Evolutionary conservation across 257 asterid genomes (phyloP), one percentile per base, ranked within the genome.

Genomic region (Asclepias syriaca): DNA sequence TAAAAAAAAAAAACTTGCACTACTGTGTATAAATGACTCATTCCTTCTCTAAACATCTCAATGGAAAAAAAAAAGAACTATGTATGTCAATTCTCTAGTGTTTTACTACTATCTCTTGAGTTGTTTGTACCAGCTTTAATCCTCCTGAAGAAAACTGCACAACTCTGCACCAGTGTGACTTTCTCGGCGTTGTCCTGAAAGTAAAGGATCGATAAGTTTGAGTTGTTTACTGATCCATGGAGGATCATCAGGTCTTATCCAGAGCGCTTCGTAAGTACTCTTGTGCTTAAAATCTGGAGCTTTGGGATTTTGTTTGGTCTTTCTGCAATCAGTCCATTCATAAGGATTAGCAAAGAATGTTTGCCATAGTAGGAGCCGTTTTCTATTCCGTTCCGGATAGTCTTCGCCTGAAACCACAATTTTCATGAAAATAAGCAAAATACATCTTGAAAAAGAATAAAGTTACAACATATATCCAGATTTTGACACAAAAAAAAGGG

Each of bases 221-320:
- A 94, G 94, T 68, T 94, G 96, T 71, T 82, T 66, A 72, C 55
- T 82, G 77, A 94, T 75, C 99, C 97, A 91, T 34, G 96, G 93
- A 48, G 99, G 99, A 83, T 94, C 97, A 22, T 9, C 58, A 34
- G 21, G 72, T 0, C 0, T 3, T 49, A 91, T 85, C 96, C 96
- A 91, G 55, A 91, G 96, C n/a, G 65, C 84, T 85, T 94, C 99
- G 72, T 84, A 86, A 1, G 96, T 87, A 80, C 81, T 86, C 80
- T 81, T 87, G 84, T 94, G 89, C 81, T 77, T 87, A 73, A 94
- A 91, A 79, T 94, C 97, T 1, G 99, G 97, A 6, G 2, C 4
- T 3, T 64, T 75, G 16, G 86, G 85, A 61, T 76, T 74, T 64
- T 1, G 21, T 84, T 89, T 94, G 73, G 19, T 0, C 59, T 74